These are phyloP conservation scores for Starmerella scarabaei DNA, from an alignment of 805 yeast genomes.

Conservation along the genomic window DNA sequence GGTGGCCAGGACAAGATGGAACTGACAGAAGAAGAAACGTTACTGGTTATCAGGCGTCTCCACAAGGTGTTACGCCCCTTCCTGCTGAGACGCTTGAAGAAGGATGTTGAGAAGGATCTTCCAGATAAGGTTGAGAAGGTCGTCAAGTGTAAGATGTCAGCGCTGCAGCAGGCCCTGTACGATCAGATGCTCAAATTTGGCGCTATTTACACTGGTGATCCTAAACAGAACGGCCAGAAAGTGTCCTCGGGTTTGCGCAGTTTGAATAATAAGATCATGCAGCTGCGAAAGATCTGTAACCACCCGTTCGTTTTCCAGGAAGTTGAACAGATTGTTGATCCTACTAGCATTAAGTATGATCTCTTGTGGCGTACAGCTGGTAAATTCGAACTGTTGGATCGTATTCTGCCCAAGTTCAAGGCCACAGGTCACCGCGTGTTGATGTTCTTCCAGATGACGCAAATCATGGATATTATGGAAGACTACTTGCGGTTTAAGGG, in stretches of 20 bases:
- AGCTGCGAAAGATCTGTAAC: conserved; percentile 87
- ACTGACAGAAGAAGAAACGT: conserved; percentile 87
- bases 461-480: conserved; percentile 97
- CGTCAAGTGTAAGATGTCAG: conserved; percentile 83
- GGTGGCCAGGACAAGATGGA: conserved; percentile 92
- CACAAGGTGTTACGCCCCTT: conserved; percentile 94
- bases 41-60: conserved; percentile 83
- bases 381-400: conserved; percentile 80
- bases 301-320: conserved; percentile 96
- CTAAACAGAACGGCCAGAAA: conserved; percentile 25
- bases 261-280: conserved; percentile 90
- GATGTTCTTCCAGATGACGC: conserved; percentile 96
- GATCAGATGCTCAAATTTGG: conserved; percentile 85
- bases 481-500: conserved; percentile 66
- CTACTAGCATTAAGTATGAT: conserved; percentile 54
- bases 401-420: conserved; percentile 75
- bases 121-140: conserved; percentile 94
- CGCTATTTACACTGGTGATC: conserved; percentile 51
- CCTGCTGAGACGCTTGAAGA: conserved; percentile 82
- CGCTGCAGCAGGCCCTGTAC: conserved; percentile 68
- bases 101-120: conserved; percentile 91
- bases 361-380: conserved; percentile 89
- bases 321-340: conserved; percentile 72
- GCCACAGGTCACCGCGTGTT: conserved; percentile 81
- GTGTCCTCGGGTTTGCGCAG: conserved; percentile 52